Base-by-base conservation (phyloP, 2,329 filamentous ascomycete species). In the Fusarium sulawesiense region DNA sequence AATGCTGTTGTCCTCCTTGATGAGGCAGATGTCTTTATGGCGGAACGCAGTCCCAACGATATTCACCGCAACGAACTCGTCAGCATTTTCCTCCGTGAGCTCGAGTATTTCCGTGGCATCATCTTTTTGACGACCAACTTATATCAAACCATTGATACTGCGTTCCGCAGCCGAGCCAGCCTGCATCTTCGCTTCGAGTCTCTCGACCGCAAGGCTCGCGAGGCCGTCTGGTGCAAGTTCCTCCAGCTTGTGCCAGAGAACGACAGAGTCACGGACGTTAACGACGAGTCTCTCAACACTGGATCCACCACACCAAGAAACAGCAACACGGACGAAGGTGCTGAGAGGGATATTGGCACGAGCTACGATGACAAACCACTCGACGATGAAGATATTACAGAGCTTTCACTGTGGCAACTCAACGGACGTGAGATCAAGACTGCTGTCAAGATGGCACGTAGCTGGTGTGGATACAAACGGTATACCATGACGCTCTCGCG, bases 1-100 rank as follows among this genome's bases (percentile, higher is more conserved):
- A 80, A 83, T 23, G 84, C 83, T 11, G 82, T 87, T 9, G 75
- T 87, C 21, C 77, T 88, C 6, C 80, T 87, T 5, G 85, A 87
- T 66, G 85, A 87, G 75, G 84, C 84, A 10, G 85, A 87, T 64
- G 83, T 87, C 4, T 87, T 86, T 74, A 82, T 87, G 75, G 81
- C 82, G 2, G 78, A 82, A 74, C 80, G 85, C 7, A 78, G 82
- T 55, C 79, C 80, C 41, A 78, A 79, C 41, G 81, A 87, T 66
- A 80, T 87, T 16, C 77, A 78, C 41, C 79, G 84, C 18, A 87
- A 87, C 72, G 84, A 82, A 49, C 77, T 87, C 6, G 82, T 85
- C 7, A 82, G 80, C 56, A 83, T 84, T 64, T 84, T 85, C 66
- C 75, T 84, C 23, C 78, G 81, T 21, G 81, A 83, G 76, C 78